These are phyloP conservation scores for Musa acuminata DNA, from an alignment of 176 grass and related monocot genomes.

Conservation along the genomic window DNA sequence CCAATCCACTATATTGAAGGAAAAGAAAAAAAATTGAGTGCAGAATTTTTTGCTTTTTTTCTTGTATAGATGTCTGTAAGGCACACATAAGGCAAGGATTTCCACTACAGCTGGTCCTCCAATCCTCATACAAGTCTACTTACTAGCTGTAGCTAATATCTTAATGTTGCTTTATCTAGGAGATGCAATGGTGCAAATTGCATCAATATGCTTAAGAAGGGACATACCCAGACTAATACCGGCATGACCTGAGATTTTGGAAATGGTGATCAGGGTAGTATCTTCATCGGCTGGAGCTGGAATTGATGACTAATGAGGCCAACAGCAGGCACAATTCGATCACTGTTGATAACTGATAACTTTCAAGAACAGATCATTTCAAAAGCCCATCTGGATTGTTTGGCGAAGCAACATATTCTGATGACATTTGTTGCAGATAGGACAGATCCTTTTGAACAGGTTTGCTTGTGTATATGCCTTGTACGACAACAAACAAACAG, in stretches of 20 bases:
- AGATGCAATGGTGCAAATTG: background rate
- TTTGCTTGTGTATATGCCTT: constrained; percentile 44
- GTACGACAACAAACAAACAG: constrained; percentile 26
- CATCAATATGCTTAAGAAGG: background rate
- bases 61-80: too few relatives aligned
- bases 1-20: too few relatives aligned
- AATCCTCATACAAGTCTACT: too few relatives aligned
- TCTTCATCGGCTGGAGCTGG: constrained; percentile 45
- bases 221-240: constrained; percentile 59
- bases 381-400: constrained; percentile 59
- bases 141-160: too few relatives aligned
- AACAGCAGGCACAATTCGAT: constrained; percentile 59
- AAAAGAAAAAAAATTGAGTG: too few relatives aligned
- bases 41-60: too few relatives aligned
- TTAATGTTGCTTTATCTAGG: background rate
- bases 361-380: constrained; percentile 25
- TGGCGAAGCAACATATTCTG: constrained; percentile 65
- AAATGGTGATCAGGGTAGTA: constrained; percentile 52
- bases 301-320: constrained; percentile 63
- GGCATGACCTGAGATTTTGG: constrained; percentile 60
- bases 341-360: constrained; percentile 23
- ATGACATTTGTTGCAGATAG: constrained; percentile 30
- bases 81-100: too few relatives aligned
- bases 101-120: too few relatives aligned
- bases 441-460: constrained; percentile 19